Percentiles rank a stretch among this genome's conserved stretches.
Evolutionary conservation across 805 yeast genomes (phyloP).

Genomic region (Saturnispora quitensis): DNA sequence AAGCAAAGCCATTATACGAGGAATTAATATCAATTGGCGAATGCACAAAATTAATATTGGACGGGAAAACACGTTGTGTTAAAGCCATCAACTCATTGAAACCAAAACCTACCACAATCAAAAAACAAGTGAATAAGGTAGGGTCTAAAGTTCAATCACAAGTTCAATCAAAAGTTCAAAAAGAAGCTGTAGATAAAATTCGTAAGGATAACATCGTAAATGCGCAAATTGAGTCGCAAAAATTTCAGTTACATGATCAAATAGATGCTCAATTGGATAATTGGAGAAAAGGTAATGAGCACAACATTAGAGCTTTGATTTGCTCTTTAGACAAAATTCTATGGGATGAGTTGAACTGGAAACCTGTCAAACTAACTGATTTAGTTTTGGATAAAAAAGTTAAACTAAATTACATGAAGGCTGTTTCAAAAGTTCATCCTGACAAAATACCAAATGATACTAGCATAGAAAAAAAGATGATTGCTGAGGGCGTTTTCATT

Average conservation of each 20-base stretch:
- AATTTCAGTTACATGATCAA: slow-evolving; percentile 51
- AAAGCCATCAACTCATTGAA: slow-evolving; percentile 37
- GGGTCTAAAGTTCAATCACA: not conserved
- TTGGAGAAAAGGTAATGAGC: slow-evolving; percentile 75
- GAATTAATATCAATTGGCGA: slow-evolving; percentile 59
- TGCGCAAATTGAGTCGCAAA: slow-evolving; percentile 41
- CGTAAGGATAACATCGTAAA: slow-evolving; percentile 3
- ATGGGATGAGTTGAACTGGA: slow-evolving; percentile 63
- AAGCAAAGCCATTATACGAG: slow-evolving; percentile 54
- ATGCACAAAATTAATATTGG: slow-evolving; percentile 55
- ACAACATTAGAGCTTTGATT: slow-evolving; percentile 69
- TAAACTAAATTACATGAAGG: slow-evolving; percentile 74
- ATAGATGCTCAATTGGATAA: slow-evolving; percentile 43
- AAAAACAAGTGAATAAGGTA: not conserved
- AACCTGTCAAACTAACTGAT: slow-evolving; percentile 57
- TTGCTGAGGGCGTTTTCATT: slow-evolving; percentile 83
- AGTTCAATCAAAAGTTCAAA: not conserved
- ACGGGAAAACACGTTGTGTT: slow-evolving; percentile 74
- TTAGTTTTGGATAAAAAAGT: slow-evolving; percentile 85
- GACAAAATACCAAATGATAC: slow-evolving; percentile 65
- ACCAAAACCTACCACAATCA: slow-evolving; percentile 9
- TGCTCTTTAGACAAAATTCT: slow-evolving; percentile 59
- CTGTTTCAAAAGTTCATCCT: slow-evolving; percentile 69
- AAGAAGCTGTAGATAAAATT: slow-evolving; percentile 4
- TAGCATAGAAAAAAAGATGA: slow-evolving; percentile 62